Evolutionary conservation across 1,284 basidiomycete genomes (phyloP), one percentile per base, ranked within the genome.

Genomic region (Apiotrichum porosum): DNA sequence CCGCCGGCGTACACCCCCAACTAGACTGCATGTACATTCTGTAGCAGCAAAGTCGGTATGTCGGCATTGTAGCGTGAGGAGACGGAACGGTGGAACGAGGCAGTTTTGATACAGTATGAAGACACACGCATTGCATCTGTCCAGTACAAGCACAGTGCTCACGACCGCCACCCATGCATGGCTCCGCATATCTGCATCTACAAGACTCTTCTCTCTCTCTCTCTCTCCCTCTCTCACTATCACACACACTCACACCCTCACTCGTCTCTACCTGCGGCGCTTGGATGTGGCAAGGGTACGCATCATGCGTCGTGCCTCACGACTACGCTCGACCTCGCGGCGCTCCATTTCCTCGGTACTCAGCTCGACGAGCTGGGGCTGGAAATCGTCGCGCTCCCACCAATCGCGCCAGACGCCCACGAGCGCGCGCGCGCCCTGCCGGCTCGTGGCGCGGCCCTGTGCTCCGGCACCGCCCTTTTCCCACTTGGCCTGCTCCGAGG

Each of bases 331-430:
- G 43, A 91, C 80, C 71, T 97, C 88, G 51, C 89, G 80, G 68
- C 82, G 79, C 69, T 94, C 92, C 51, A 97, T 83, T 70, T 98
- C 95, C 68, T 97, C 94, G 22, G 84, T 82, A 12, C 78, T 86
- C 50, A 97, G 70, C 49, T 87, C 83, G 68, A 97, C 84, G 65
- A 97, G 83, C 39, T 84, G 77, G n/a, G 94, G 97, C 52, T 83
- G 82, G 71, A 89, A 97, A 69, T 93, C 89, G 65, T 89, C 86
- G 28, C 86, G 82, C 65, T 97, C 94, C 43, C 80, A 80, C 89
- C 90, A 97, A 66, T 97, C 94, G 42, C 92, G 77, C 91, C 93
- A 98, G 1, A 93, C 86, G 48, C 89, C 88, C 65, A 82, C 82
- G 38, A 97, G 72, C n/a, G 80, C 77, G 66, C 86, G 86, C 2